Evolutionary conservation across 2,329 filamentous ascomycete species (phyloP).

Genomic region (Calycina marina): DNA sequence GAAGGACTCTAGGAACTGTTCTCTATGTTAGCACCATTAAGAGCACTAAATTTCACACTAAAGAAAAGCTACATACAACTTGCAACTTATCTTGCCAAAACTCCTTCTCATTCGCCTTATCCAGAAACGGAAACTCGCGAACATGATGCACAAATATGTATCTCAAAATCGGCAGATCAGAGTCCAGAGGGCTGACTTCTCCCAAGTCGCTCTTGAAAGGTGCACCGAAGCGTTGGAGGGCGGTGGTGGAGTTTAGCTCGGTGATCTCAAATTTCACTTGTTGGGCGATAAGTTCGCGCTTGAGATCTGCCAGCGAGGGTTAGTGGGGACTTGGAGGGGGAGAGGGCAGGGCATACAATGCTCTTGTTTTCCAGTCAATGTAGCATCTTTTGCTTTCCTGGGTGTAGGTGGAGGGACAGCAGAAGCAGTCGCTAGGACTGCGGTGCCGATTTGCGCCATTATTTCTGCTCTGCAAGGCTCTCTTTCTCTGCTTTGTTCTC

Average conservation of each 20-base stretch:
- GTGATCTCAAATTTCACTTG: conserved; percentile 84
- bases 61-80: conserved; percentile 45
- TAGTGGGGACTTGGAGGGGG: not conserved
- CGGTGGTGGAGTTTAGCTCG: conserved; percentile 89
- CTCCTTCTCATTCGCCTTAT: conserved; percentile 94
- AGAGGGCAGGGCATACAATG: conserved; percentile 51
- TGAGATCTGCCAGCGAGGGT: conserved; percentile 55
- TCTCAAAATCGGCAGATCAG: conserved; percentile 79
- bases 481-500: too few relatives aligned
- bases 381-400: conserved; percentile 8
- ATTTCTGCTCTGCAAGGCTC: too few relatives aligned
- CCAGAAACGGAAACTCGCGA: conserved; percentile 92
- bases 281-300: conserved; percentile 81
- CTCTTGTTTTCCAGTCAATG: conserved; percentile 87
- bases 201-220: conserved; percentile 88
- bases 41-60: not conserved
- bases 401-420: conserved; percentile 1
- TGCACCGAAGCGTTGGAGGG: conserved; percentile 85
- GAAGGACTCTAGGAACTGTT: conserved; percentile 87
- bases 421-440: too few relatives aligned
- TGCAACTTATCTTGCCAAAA: conserved; percentile 99
- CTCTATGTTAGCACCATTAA: conserved; percentile 4
- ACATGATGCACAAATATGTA: conserved; percentile 98
- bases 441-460: too few relatives aligned
- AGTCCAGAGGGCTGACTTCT: conserved; percentile 85